Percentiles rank a stretch among this genome's conserved stretches.
Conservation (phyloP, 1,284 basidiomycete genomes). For the Cutaneotrichosporon cutaneum region DNA sequence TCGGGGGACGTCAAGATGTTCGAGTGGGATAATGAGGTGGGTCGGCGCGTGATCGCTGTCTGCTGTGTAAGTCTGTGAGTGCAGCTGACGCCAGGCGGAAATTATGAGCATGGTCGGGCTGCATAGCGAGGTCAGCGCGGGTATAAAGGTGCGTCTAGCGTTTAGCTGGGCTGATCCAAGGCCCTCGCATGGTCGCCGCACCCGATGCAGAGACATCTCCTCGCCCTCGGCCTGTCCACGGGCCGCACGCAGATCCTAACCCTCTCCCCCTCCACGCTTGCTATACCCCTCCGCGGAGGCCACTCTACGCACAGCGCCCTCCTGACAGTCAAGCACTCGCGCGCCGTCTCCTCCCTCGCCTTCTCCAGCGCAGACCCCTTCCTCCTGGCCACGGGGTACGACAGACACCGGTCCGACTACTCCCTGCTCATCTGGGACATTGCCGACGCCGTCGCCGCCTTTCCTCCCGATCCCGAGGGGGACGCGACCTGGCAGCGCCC, state of each 20-base stretch:
- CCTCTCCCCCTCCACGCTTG: constrained; percentile 40
- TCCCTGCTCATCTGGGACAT: constrained; percentile 52
- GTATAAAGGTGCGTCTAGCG: constrained; percentile 15
- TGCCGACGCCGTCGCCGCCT: constrained; percentile 30
- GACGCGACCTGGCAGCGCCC: constrained; percentile 16
- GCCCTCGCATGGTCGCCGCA: constrained; percentile 47
- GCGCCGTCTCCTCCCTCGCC: constrained; percentile 43
- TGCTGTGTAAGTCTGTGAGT: too few species aligned
- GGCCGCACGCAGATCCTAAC: constrained; percentile 41
- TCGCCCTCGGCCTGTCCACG: constrained; percentile 40
- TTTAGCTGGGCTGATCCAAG: constrained; percentile 19
- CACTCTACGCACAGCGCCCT: constrained; percentile 27
- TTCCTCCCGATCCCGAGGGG: constrained; percentile 25
- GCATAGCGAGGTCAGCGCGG: constrained; percentile 46
- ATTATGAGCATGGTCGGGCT: constrained; percentile 45
- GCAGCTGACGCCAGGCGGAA: constrained; percentile 28
- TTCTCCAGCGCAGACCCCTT: constrained; percentile 46
- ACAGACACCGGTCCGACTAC: constrained; percentile 49
- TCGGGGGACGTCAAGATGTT: constrained; percentile 49
- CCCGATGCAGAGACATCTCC: constrained; percentile 37
- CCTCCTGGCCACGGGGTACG: constrained; percentile 46
- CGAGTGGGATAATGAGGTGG: constrained; percentile 42
- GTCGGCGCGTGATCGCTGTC: too few species aligned
- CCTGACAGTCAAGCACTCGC: constrained; percentile 43
- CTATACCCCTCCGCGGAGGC: constrained; percentile 23